Evolutionary conservation across 805 yeast species (phyloP), one percentile per base, ranked within the genome.

Genomic region (Saturnispora bothae): DNA sequence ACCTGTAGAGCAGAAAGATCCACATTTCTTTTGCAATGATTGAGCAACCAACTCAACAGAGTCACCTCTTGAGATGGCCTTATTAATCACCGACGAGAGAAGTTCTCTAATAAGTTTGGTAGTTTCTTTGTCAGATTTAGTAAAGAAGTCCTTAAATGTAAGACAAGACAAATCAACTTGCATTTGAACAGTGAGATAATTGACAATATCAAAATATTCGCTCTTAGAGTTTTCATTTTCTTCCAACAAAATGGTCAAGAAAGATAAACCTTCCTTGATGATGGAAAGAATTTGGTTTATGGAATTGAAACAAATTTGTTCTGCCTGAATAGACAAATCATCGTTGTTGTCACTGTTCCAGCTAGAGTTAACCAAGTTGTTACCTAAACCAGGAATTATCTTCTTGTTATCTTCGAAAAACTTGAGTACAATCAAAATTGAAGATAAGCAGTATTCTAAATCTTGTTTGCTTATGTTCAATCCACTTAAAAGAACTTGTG

Each of bases 1-100:
- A 47, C 82, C 84, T 13, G 94, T 76, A 0, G 96, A 84, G 53
- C 97, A 92, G 59, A 86, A 92, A 0, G 95, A 77, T 1, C 95
- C 94, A 65, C 98, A 92, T 43, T 89, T 78, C 39, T 84, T 94
- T 59, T 92, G 95, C 36, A 92, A 64, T 1, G 88, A 76, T 26
- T 78, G 76, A 1, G 96, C 94, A 36, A 89, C 83, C 41, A 80
- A 67, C 54, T 89, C 97, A 32, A 92, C 89, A 1, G 95, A 82
- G 4, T 84, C 89, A n/a, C 98, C 97, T 46, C 83, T 76, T 28
- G 83, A 69, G 41, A 92, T 86, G 47, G 83, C 84, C 55, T 81
- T 81, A 59, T 88, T 88, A 44, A 92, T 86, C 27, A 92, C 76
- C 1, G 95, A 82, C 2, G 94, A 80, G 32, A 92, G 70, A 27